Evolutionary conservation across 2,329 filamentous ascomycete genomes (phyloP).

Genomic region (Beauveria asiatica): DNA sequence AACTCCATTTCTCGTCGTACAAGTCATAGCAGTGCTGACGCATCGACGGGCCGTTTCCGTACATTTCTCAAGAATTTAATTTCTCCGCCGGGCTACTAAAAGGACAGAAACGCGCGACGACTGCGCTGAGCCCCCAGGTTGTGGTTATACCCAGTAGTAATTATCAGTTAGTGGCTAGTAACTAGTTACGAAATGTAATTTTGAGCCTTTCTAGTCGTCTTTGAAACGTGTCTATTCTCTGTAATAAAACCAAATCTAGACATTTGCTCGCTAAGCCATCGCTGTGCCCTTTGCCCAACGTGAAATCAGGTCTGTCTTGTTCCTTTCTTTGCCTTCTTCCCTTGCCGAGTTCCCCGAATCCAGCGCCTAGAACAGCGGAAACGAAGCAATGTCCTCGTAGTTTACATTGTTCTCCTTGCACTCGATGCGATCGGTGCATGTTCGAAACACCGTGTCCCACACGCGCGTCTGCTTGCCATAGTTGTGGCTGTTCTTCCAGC

Average conservation of each 20-base stretch:
- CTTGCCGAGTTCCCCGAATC: too few species aligned
- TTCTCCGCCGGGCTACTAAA: conserved; percentile 10
- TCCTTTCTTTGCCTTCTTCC: not conserved
- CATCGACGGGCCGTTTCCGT: conserved; percentile 8
- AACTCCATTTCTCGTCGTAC: conserved; percentile 12
- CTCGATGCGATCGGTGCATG: not conserved
- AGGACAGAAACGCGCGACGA: not conserved
- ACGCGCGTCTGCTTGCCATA: conserved; percentile 9
- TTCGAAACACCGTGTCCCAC: conserved; percentile 3
- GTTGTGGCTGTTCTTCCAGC: conserved; percentile 19
- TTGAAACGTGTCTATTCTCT: too few species aligned
- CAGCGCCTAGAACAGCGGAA: not conserved
- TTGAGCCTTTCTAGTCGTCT: too few species aligned
- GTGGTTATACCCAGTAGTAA: too few species aligned
- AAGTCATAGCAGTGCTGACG: conserved; percentile 10
- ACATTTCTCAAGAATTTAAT: conserved; percentile 12
- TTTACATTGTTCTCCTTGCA: conserved; percentile 6
- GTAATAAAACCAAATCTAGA: too few species aligned
- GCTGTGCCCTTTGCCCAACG: not conserved
- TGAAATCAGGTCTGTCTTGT: not conserved
- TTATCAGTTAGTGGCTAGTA: too few species aligned
- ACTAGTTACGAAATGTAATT: too few species aligned
- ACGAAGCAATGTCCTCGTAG: conserved; percentile 4
- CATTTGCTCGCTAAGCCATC: not conserved
- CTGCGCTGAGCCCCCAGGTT: not conserved